Conservation (phyloP, 805 yeast species). For the Cyberlindnera petersonii region DNA sequence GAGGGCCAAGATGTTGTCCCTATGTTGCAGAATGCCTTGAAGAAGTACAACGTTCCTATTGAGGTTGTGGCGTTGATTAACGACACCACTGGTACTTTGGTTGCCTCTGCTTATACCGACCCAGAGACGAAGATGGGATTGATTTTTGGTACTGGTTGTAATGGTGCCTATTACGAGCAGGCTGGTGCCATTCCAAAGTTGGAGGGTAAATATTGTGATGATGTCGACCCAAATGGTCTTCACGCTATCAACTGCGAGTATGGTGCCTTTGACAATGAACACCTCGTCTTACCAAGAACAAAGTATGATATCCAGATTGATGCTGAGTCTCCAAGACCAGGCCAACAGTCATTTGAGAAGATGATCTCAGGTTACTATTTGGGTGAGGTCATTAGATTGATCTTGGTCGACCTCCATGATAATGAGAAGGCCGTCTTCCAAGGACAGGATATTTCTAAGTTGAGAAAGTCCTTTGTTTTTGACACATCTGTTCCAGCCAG, state of each 20-base stretch:
- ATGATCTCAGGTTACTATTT: constrained; percentile 96
- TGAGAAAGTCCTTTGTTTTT: constrained; percentile 64
- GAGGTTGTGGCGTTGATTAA: constrained; percentile 88
- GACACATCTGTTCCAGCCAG: constrained; percentile 87
- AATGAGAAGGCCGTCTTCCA: constrained; percentile 60
- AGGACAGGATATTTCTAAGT: constrained; percentile 60
- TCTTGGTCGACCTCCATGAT: constrained; percentile 65
- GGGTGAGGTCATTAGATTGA: constrained; percentile 86
- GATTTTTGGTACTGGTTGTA: constrained; percentile 96
- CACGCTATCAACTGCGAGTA: constrained; percentile 99
- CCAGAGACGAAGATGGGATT: constrained; percentile 88
- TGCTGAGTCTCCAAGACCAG: constrained; percentile 87
- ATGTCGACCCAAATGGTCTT: constrained; percentile 57
- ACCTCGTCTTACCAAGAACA: constrained; percentile 78
- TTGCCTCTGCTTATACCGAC: constrained; percentile 91
- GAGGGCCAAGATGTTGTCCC: constrained; percentile 95
- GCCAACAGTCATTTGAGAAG: constrained; percentile 93
- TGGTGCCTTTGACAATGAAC: constrained; percentile 96
- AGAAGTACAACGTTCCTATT: constrained; percentile 65
- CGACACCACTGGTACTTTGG: constrained; percentile 96
- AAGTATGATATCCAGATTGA: constrained; percentile 81
- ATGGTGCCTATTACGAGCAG: constrained; percentile 90
- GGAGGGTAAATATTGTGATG: constrained; percentile 62
- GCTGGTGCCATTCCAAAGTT: constrained; percentile 75
- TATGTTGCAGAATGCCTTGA: constrained; percentile 75